These are phyloP conservation scores for Theileria parva DNA, from an alignment of 169 alveolate genomes.

Conservation along the genomic window DNA sequence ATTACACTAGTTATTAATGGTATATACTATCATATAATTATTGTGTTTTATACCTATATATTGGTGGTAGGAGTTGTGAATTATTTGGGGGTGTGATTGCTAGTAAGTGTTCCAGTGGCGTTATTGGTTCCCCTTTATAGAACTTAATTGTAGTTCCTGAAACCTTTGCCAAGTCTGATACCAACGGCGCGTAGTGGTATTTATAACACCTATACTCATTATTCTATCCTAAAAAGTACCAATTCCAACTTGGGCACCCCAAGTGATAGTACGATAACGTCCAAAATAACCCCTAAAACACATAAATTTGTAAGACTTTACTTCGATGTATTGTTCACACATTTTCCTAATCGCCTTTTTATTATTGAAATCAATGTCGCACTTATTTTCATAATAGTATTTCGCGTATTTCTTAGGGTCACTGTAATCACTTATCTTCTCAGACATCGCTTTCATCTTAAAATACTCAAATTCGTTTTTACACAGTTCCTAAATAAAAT, in stretches of 20 bases:
- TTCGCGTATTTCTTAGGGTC: conserved; percentile 46
- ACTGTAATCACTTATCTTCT: conserved; percentile 40
- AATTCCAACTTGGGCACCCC: conserved; percentile 67
- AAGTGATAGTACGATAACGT: conserved; percentile 52
- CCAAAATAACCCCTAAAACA: conserved; percentile 57
- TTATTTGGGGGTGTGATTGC: conserved; percentile 64
- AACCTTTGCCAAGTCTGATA: conserved; percentile 59
- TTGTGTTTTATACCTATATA: conserved; percentile 31
- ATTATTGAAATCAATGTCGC: conserved; percentile 46
- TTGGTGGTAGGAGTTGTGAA: conserved; percentile 53
- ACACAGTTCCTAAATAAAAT: conserved; percentile 23
- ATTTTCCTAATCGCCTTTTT: conserved; percentile 38
- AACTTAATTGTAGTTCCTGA: conserved; percentile 45
- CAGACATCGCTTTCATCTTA: conserved; percentile 36
- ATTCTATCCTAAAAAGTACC: too few species aligned
- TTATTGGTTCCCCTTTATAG: conserved; percentile 67
- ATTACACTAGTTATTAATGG: too few species aligned
- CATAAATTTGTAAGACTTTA: background rate
- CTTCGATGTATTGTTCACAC: conserved; percentile 58
- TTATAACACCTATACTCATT: conserved; percentile 48
- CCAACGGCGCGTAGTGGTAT: conserved; percentile 67
- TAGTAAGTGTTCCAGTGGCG: conserved; percentile 65
- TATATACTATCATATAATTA: background rate
- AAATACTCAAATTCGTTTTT: conserved; percentile 35
- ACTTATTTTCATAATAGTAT: conserved; percentile 46